Percentiles rank a stretch among this genome's conserved stretches.
Conservation (phyloP, 2,329 filamentous ascomycete species). For the Tolypocladium amazonense region DNA sequence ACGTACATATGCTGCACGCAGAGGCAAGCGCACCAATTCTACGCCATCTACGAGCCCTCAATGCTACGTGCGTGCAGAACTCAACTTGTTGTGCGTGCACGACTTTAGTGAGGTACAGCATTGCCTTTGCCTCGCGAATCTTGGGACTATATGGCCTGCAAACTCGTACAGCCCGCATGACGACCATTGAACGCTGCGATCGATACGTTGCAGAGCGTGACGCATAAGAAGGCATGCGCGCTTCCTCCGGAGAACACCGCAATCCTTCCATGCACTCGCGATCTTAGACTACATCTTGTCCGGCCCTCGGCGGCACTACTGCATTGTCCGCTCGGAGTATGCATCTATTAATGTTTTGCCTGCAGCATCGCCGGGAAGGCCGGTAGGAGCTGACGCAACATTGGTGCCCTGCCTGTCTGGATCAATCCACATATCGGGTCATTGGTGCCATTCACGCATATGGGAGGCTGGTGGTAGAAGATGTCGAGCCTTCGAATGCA, state of each 20-base stretch:
- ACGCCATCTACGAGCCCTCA: too few species aligned
- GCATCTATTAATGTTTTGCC: not conserved
- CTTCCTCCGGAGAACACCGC: not conserved
- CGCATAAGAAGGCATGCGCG: not conserved
- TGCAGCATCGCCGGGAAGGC: not conserved
- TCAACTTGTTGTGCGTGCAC: not conserved
- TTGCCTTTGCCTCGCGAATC: not conserved
- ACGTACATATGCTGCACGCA: not conserved
- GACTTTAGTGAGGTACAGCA: not conserved
- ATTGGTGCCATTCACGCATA: too few species aligned
- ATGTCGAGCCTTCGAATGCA: not conserved
- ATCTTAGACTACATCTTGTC: not conserved
- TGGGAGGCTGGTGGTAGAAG: not conserved
- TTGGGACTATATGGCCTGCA: not conserved
- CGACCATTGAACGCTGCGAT: not conserved
- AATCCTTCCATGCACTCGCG: not conserved
- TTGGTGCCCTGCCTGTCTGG: not conserved
- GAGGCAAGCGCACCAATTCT: not conserved
- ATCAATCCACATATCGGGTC: too few species aligned
- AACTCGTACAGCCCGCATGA: not conserved
- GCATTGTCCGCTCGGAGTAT: not conserved
- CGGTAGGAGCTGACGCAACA: too few species aligned
- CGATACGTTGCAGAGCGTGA: not conserved
- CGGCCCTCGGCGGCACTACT: not conserved
- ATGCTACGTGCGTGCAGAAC: not conserved